These are phyloP conservation scores for Paramecium primaurelia DNA, from an alignment of 73 alveolate genomes.

Conservation along the genomic window DNA sequence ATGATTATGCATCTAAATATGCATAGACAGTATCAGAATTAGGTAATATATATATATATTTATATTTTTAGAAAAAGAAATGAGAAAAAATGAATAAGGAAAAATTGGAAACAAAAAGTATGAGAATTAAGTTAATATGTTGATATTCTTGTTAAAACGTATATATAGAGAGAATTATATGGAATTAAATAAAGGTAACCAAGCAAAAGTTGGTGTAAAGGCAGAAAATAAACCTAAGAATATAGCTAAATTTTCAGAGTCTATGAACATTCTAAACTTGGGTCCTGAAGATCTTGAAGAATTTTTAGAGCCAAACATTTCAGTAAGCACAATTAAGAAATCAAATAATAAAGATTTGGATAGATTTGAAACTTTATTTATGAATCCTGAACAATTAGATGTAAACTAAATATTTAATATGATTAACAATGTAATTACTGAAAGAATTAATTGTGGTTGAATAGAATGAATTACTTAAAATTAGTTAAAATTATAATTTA, in stretches of 20 bases:
- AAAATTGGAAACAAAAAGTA: conserved; percentile 1
- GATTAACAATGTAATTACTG: conserved; percentile 8
- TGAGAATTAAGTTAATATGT: conserved; percentile 3
- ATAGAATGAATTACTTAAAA: background rate
- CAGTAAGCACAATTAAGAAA: conserved; percentile 20
- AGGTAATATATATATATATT: background rate
- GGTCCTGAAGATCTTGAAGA: conserved; percentile 47
- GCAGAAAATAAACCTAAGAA: background rate
- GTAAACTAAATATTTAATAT: background rate
- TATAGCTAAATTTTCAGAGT: conserved; percentile 27
- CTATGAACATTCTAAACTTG: conserved; percentile 9
- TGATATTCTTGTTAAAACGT: background rate
- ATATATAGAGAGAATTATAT: conserved; percentile 24
- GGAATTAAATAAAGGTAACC: background rate
- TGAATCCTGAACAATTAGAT: background rate
- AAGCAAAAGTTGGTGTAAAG: background rate
- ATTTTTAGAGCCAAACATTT: conserved; percentile 16
- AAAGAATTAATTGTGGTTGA: conserved; percentile 2
- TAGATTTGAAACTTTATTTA: background rate
- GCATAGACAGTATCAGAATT: conserved; percentile 22
- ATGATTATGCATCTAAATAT: conserved; percentile 11
- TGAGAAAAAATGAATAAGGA: conserved; percentile 20
- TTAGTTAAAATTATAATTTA: background rate
- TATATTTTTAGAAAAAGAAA: conserved; percentile 32
- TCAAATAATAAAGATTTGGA: conserved; percentile 17